Evolutionary conservation across 2,329 filamentous ascomycete species (phyloP), one percentile per base, ranked within the genome.

Genomic region (Fusarium hainanense): DNA sequence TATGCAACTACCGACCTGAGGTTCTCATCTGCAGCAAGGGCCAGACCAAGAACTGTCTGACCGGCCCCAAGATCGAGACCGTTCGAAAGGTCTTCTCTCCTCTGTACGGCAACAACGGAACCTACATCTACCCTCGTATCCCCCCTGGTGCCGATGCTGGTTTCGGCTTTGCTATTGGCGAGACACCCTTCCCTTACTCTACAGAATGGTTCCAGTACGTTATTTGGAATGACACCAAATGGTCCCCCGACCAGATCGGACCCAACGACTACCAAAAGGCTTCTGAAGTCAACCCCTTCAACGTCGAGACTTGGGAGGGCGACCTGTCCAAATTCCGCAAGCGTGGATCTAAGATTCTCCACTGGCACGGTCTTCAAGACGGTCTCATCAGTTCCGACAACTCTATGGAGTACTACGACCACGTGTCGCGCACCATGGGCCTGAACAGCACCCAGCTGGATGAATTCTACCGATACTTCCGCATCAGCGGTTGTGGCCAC

Each of bases 401-500:
- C 51, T 76, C 76, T 0, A 69, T 68, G 40, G 66, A 70, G 0
- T 76, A 76, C 55, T 77, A 76, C 37, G 56, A 77, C 47, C 70
- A 70, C 27, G 69, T 77, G 0, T 66, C 68, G 1, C 46, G 64
- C 25, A 76, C 68, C 1, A 74, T 77, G 77, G 56, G 68, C 0
- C 12, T 81, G 60, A 69, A 32, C 42, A 69, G n/a, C 27, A 63
- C 56, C 0, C 76, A 78, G 14, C 44, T 84, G 21, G 85, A 84
- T 4, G 81, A 84, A 11, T 85, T 85, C 72, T 90, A 87, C 75
- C 74, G 80, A 1, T 83, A 84, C 71, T 88, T 88, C 75, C 79
- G 79, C 12, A 80, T 89, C n/a, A 71, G 64, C 4, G 68, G 68
- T 3, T 85, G 85, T 0, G 87, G 86, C 0, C 86, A 88, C 74